phyloP scores from a whole-genome alignment of 148 eudicot species.

The Cornus controversa region DNA sequence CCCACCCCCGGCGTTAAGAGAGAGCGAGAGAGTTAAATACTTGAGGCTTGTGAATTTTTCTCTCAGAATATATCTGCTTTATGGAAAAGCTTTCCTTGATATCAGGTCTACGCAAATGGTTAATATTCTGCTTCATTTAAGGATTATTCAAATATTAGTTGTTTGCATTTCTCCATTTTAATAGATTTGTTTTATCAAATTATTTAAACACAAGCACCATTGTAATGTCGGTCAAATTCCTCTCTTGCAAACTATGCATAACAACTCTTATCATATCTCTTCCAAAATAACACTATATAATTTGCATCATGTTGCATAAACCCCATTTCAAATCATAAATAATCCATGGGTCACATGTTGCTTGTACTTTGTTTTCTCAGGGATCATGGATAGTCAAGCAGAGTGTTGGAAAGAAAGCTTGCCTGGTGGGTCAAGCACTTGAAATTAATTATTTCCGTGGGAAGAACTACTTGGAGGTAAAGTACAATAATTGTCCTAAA shows the following conservation, averaged over 20 bases:
- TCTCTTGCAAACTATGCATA: not conserved
- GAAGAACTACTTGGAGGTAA: slow-evolving; percentile 69
- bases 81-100: too few relatives aligned
- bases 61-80: too few relatives aligned
- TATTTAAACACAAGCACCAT: too few relatives aligned
- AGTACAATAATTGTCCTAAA: slow-evolving; percentile 1
- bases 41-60: too few relatives aligned
- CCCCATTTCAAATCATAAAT: not conserved
- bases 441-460: slow-evolving; percentile 67
- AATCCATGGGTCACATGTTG: not conserved
- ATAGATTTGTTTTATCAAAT: too few relatives aligned
- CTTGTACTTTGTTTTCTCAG: slow-evolving; percentile 27
- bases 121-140: too few relatives aligned
- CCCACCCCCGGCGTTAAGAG: too few relatives aligned
- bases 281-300: not conserved
- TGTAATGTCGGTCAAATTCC: too few relatives aligned
- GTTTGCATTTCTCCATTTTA: too few relatives aligned
- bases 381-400: slow-evolving; percentile 85
- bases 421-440: slow-evolving; percentile 64
- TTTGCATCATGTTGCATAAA: not conserved
- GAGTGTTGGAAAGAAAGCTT: slow-evolving; percentile 73
- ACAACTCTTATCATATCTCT: not conserved
- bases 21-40: too few relatives aligned
- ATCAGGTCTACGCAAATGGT: too few relatives aligned
- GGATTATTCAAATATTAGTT: too few relatives aligned